Evolutionary conservation across 2,329 filamentous ascomycete genomes (phyloP), one percentile per base, ranked within the genome.

Genomic region (Sporothrix protearum): DNA sequence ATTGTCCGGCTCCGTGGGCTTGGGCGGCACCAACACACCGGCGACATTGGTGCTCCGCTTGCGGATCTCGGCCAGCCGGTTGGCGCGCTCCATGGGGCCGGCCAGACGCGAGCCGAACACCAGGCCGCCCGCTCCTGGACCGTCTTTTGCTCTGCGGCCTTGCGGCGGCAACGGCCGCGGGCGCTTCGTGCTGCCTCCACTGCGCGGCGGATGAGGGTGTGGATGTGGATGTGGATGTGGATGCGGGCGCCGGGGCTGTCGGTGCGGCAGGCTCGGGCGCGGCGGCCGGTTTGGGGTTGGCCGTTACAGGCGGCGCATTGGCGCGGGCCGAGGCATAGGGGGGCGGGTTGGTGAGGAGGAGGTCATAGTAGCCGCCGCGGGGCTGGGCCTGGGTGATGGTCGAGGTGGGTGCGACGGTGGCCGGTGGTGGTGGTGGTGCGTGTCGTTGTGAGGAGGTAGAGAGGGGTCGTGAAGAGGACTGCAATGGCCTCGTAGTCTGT

Each of bases 1-100:
- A 79, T 99, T 97, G 77, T 98, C 96, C 3, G 96, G 96, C 81
- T 99, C 95, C 64, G 89, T 86, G 0, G 96, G 96, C 64, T 88
- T 87, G 0, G 94, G 94, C 1, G 96, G 96, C 4, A 98, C 91
- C 22, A 88, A 81, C 0, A 98, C 87, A 3, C 94, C 95, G 0
- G 92, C 94, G 71, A 97, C 84, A 73, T 88, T 83, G 9, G 83
- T 87, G 67, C 89, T 89, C 73, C 87, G 84, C 16, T 85, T 82
- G 14, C 88, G 82, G 47, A 89, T 85, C 59, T 87, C 84, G 2
- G 84, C 85, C 6, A 88, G 81, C 53, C 88, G 86, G 73, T 88
- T 87, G 74, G 86, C 86, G 53, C 91, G 85, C 77, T 93, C 90
- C 49, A 87, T 86, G 0, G 94, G 92, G 0, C 91, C 92, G 30